A percentile compares a stretch with the other conserved stretches of the same genome.
Conservation (phyloP, 768 basidiomycete species). For the Tricholoma bakamatsutake region DNA sequence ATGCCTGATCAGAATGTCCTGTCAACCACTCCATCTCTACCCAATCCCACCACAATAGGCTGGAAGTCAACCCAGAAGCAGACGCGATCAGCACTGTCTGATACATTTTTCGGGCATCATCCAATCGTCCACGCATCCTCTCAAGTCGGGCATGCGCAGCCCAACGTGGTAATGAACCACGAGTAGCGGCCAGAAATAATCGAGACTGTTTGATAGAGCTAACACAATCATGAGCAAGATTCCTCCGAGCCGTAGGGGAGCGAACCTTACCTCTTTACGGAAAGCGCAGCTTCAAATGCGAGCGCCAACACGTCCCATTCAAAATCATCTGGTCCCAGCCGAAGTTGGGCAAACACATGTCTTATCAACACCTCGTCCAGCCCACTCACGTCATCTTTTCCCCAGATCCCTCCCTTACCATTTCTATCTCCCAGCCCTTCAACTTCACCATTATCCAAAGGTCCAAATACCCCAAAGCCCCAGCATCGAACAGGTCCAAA, state of each 20-base stretch:
- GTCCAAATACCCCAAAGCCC: conserved; percentile 46
- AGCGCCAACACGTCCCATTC: conserved; percentile 64
- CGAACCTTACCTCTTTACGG: conserved; percentile 44
- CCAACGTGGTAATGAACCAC: conserved; percentile 63
- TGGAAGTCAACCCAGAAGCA: conserved; percentile 26
- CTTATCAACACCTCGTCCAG: conserved; percentile 48
- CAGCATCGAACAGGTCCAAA: conserved; percentile 71
- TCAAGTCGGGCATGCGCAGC: conserved; percentile 73
- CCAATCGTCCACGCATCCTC: conserved; percentile 51
- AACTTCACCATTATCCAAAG: conserved; percentile 39
- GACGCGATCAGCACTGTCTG: conserved; percentile 54
- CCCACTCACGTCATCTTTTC: conserved; percentile 41
- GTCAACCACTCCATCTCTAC: conserved; percentile 79
- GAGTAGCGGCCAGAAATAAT: conserved; percentile 46
- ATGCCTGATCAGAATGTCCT: conserved; percentile 41
- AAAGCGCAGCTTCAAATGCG: conserved; percentile 60
- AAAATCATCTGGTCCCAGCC: conserved; percentile 40
- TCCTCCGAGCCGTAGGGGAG: neutral
- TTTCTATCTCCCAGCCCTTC: conserved; percentile 17
- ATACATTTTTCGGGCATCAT: conserved; percentile 77
- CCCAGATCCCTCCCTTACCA: conserved; percentile 32
- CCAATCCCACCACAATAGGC: conserved; percentile 76
- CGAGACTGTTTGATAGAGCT: conserved; percentile 73
- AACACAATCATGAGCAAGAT: conserved; percentile 9
- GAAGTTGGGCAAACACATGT: conserved; percentile 53